Conservation (phyloP, 2,329 filamentous ascomycete species). For the Aspergillus pseudoglaucus region DNA sequence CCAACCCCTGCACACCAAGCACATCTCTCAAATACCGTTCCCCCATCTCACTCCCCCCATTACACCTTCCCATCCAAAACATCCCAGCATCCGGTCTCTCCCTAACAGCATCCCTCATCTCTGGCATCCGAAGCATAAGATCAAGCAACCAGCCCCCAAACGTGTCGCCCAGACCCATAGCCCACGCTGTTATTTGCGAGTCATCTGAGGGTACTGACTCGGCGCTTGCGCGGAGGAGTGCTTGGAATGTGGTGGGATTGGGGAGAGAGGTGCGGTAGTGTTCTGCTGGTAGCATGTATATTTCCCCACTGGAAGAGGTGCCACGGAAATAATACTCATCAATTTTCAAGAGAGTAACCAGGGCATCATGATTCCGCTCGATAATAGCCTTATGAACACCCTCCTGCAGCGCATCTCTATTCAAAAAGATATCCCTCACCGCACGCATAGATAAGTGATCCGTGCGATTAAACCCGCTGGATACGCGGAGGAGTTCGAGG, state of each 20-base stretch:
- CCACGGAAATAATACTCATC: slow-evolving; percentile 25
- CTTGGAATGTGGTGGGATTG: slow-evolving; percentile 22
- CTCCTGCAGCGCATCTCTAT: slow-evolving; percentile 28
- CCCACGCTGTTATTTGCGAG: slow-evolving; percentile 32
- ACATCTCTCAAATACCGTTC: slow-evolving; percentile 21
- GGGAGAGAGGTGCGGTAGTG: slow-evolving; percentile 29
- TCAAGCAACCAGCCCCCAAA: slow-evolving; percentile 32
- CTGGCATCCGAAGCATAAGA: slow-evolving; percentile 27
- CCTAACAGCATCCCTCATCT: slow-evolving; percentile 12
- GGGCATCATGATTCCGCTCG: slow-evolving; percentile 23
- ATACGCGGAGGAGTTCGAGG: slow-evolving; percentile 32
- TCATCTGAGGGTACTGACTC: slow-evolving; percentile 33
- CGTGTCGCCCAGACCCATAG: slow-evolving; percentile 18
- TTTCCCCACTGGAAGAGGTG: slow-evolving; percentile 1
- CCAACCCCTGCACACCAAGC: slow-evolving; percentile 12
- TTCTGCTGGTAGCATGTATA: slow-evolving; percentile 25
- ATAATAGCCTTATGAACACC: slow-evolving; percentile 36
- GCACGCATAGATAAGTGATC: slow-evolving; percentile 1
- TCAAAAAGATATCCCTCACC: slow-evolving; percentile 16
- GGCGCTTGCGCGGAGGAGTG: slow-evolving; percentile 31
- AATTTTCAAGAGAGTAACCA: slow-evolving; percentile 33
- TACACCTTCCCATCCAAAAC: slow-evolving; percentile 22
- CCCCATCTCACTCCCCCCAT: slow-evolving; percentile 11
- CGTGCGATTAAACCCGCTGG: slow-evolving; percentile 16
- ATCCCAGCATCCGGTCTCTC: slow-evolving; percentile 13